Percentiles rank a stretch among this genome's conserved stretches.
These are phyloP conservation scores for Trebouxia sp. DNA, from an alignment of 139 green algal genomes.

Conservation along the genomic window DNA sequence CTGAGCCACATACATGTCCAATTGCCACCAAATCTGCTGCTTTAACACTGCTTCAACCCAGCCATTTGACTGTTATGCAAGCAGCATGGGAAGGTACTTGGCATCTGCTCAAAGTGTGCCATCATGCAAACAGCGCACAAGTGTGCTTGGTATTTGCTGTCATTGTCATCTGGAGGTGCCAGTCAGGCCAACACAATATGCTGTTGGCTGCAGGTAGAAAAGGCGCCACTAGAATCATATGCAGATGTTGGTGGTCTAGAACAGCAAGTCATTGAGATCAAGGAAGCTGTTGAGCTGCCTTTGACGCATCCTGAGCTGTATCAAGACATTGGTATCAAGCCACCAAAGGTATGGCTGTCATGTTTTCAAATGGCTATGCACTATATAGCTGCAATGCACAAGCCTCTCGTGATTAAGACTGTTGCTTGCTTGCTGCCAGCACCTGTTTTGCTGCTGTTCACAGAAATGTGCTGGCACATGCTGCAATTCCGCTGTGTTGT, in stretches of 20 bases:
- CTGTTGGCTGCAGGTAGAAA: conserved; percentile 76
- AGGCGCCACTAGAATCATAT: conserved; percentile 96
- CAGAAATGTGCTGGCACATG: too few species aligned
- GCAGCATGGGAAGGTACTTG: too few species aligned
- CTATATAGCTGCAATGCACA: too few species aligned
- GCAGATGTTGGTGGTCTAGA: conserved; percentile 97
- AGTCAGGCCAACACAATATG: too few species aligned
- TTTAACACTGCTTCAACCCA: too few species aligned
- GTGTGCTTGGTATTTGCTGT: neutral
- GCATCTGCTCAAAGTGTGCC: too few species aligned
- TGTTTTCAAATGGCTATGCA: neutral
- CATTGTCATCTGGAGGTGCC: too few species aligned
- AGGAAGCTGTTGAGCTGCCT: conserved; percentile 99
- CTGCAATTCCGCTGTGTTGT: too few species aligned
- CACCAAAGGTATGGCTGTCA: conserved; percentile 79
- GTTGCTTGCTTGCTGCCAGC: neutral
- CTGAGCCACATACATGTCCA: too few species aligned
- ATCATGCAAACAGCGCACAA: too few species aligned
- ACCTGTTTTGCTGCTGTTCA: neutral
- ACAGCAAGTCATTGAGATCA: conserved; percentile 97
- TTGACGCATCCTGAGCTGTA: conserved; percentile 99
- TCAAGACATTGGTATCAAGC: conserved; percentile 99
- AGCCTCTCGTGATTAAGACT: neutral
- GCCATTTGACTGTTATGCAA: too few species aligned
- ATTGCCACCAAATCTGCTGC: too few species aligned